Conservation (phyloP, 352 stramenopile genomes). For the Hyaloperonospora arabidopsidis region DNA sequence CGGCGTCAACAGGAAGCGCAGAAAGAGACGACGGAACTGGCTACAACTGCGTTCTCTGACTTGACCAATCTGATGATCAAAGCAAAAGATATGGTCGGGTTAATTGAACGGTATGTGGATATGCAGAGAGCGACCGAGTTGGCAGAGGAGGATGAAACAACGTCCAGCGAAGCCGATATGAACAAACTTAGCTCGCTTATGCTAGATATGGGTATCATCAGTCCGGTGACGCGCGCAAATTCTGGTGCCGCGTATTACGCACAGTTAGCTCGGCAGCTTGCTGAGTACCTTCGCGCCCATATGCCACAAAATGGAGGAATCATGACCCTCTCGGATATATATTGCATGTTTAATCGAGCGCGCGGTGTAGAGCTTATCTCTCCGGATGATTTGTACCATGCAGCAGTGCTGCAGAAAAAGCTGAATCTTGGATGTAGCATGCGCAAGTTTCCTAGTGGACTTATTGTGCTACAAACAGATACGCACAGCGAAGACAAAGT, state of each 20-base stretch:
- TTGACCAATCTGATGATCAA: slow-evolving; percentile 87
- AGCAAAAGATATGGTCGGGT: slow-evolving; percentile 84
- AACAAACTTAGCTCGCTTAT: slow-evolving; percentile 81
- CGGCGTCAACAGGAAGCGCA: slow-evolving; percentile 70
- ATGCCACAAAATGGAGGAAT: slow-evolving; percentile 91
- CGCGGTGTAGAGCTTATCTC: slow-evolving; percentile 95
- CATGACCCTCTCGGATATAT: slow-evolving; percentile 98
- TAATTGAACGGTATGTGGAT: slow-evolving; percentile 88
- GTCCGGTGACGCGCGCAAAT: slow-evolving; percentile 87
- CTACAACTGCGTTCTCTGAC: slow-evolving; percentile 82
- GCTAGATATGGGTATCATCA: slow-evolving; percentile 90
- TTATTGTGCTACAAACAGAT: slow-evolving; percentile 90
- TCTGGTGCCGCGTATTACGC: slow-evolving; percentile 85
- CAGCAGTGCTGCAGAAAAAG: slow-evolving; percentile 74
- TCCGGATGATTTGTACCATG: slow-evolving; percentile 94
- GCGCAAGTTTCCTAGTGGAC: slow-evolving; percentile 88
- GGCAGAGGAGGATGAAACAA: slow-evolving; percentile 12
- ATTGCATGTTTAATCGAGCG: slow-evolving; percentile 97
- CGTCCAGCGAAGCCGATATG: slow-evolving; percentile 45
- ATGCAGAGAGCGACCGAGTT: slow-evolving; percentile 52
- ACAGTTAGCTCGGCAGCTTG: slow-evolving; percentile 85
- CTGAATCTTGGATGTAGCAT: slow-evolving; percentile 88
- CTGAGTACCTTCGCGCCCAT: slow-evolving; percentile 73
- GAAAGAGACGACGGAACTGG: slow-evolving; percentile 72
- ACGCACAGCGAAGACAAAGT: slow-evolving; percentile 84